Conservation (phyloP, 768 basidiomycete genomes). For the Tylopilus rubrobrunneus region DNA sequence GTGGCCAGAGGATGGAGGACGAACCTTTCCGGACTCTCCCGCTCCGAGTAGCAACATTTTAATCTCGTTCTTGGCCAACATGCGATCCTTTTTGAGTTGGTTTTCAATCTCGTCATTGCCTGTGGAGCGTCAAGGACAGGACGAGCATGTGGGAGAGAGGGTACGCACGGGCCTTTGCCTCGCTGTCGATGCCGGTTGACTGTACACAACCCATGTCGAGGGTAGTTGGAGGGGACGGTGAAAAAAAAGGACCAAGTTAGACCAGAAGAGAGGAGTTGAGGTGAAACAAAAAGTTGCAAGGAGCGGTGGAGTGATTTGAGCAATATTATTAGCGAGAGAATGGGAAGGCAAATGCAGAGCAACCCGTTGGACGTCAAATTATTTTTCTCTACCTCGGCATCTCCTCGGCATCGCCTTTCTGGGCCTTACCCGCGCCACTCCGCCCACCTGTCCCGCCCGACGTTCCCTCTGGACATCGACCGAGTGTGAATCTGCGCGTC, state of each 20-base stretch:
- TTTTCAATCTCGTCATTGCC: conserved; percentile 93
- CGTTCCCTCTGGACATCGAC: background rate
- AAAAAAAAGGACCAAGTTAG: conserved; percentile 2
- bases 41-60: conserved; percentile 96
- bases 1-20: conserved; percentile 12
- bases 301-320: conserved; percentile 20
- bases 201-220: conserved; percentile 69
- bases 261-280: conserved; percentile 1
- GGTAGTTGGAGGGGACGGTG: background rate
- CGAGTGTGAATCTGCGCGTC: background rate
- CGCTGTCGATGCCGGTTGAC: conserved; percentile 67
- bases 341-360: conserved; percentile 9
- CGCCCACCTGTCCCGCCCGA: background rate
- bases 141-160: background rate
- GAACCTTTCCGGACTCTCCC: conserved; percentile 93
- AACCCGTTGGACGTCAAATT: background rate
- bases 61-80: conserved; percentile 90
- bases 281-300: conserved; percentile 9
- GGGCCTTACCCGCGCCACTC: background rate
- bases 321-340: conserved; percentile 26
- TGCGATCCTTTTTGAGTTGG: conserved; percentile 84
- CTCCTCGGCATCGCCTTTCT: conserved; percentile 8
- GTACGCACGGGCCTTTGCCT: conserved; percentile 77
- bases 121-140: conserved; percentile 23
- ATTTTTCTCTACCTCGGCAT: conserved; percentile 20